Evolutionary conservation across 2,329 filamentous ascomycete genomes (phyloP).

Genomic region (Ambrosiella beaveri): DNA sequence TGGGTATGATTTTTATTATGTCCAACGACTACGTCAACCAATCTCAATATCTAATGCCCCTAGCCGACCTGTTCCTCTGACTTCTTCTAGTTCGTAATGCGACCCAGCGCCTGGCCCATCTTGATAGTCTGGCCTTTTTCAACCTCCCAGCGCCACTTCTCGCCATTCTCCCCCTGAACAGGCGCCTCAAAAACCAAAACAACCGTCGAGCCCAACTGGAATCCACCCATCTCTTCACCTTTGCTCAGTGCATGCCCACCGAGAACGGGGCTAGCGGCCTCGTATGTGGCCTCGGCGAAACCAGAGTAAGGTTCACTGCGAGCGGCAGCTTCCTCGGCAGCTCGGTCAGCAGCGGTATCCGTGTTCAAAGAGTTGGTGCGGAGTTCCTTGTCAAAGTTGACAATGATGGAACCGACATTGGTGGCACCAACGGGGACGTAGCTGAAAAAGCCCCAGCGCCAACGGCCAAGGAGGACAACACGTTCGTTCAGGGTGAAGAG

Average conservation of each 20-base stretch:
- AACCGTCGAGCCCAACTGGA: slow-evolving; percentile 86
- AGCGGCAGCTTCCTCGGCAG: slow-evolving; percentile 59
- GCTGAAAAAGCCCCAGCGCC: slow-evolving; percentile 95
- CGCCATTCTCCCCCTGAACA: slow-evolving; percentile 23
- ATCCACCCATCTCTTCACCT: slow-evolving; percentile 96
- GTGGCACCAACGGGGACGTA: slow-evolving; percentile 93
- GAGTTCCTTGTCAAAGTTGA: slow-evolving; percentile 92
- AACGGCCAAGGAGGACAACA: slow-evolving; percentile 79
- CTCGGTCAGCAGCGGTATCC: slow-evolving; percentile 77
- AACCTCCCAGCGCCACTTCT: slow-evolving; percentile 61
- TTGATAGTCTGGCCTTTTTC: slow-evolving; percentile 76
- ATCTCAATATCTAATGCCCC: neutral
- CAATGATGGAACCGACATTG: slow-evolving; percentile 88
- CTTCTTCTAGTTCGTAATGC: slow-evolving; percentile 31
- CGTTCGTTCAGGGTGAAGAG: slow-evolving; percentile 95
- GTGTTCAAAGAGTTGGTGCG: slow-evolving; percentile 84
- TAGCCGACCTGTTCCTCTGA: neutral
- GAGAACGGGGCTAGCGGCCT: slow-evolving; percentile 56
- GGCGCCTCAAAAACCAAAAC: slow-evolving; percentile 95
- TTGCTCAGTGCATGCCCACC: slow-evolving; percentile 67
- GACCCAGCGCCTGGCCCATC: slow-evolving; percentile 73
- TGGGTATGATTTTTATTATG: neutral
- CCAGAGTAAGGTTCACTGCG: slow-evolving; percentile 74
- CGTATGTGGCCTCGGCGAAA: slow-evolving; percentile 83
- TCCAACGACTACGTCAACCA: neutral